Percentiles rank a stretch among this genome's conserved stretches.
phyloP scores from a whole-genome alignment of 805 yeast species.

The Candida koratica region DNA sequence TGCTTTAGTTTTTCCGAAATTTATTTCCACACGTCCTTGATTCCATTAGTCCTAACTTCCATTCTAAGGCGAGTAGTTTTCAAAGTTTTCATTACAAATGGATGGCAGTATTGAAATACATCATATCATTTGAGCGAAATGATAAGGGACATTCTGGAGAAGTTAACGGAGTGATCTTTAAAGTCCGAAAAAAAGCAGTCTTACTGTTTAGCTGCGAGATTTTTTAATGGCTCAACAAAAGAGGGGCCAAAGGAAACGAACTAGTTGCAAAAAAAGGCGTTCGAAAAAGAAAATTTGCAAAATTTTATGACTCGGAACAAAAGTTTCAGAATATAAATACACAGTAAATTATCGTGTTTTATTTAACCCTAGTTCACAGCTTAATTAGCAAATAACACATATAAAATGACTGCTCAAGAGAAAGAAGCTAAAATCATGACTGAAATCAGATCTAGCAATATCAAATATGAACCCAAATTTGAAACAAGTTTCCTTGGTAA shows the following conservation, averaged over 20 bases:
- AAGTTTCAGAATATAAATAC: conserved; percentile 3
- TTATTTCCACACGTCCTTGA: conserved; percentile 2
- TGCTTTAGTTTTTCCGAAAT: conserved; percentile 2
- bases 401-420: conserved; percentile 34
- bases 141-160: background rate
- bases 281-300: conserved; percentile 4
- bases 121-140: no score
- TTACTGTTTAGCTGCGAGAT: no score
- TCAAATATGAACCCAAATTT: conserved; percentile 37
- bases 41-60: conserved; percentile 5
- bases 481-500: conserved; percentile 41
- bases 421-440: conserved; percentile 45
- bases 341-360: background rate
- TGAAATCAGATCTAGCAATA: conserved; percentile 36
- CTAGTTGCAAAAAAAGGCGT: conserved; percentile 5
- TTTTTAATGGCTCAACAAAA: no score
- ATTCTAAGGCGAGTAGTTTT: no score
- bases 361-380: background rate
- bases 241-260: conserved; percentile 7
- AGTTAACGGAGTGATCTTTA: conserved; percentile 1
- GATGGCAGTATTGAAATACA: no score
- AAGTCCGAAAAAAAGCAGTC: conserved; percentile 7
- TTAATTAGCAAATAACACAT: background rate
- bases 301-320: conserved; percentile 4
- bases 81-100: no score